phyloP scores from a whole-genome alignment of 371 early-diverging fungal species.

The Mucor lusitanicus region DNA sequence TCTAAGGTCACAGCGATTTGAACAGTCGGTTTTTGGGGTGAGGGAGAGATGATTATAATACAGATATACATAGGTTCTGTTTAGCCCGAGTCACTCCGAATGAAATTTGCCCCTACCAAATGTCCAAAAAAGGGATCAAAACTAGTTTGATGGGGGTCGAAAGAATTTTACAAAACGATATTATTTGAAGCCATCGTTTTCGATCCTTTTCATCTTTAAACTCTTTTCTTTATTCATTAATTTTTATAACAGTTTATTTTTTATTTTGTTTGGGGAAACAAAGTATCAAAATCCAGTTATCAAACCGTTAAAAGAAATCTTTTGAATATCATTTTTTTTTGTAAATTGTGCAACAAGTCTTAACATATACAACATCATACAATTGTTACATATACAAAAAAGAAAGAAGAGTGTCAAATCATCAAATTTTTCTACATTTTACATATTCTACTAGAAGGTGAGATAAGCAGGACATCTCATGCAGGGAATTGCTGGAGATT shows the following conservation, averaged over 20 bases:
- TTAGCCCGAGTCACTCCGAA: constrained; percentile 28
- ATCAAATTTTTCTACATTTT: neutral
- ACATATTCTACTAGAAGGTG: constrained; percentile 3
- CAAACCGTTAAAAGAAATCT: constrained; percentile 4
- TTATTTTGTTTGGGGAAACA: constrained; percentile 25
- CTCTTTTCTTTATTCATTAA: constrained; percentile 5
- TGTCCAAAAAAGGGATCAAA: constrained; percentile 22
- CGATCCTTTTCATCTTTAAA: constrained; percentile 10
- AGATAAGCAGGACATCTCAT: neutral
- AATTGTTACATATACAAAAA: constrained; percentile 15
- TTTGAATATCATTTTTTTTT: constrained; percentile 3
- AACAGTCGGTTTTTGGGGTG: constrained; percentile 24
- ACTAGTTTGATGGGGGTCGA: constrained; percentile 27
- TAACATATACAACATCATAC: constrained; percentile 18
- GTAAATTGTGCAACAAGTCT: constrained; percentile 14
- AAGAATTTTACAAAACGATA: constrained; percentile 4
- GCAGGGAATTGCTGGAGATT: neutral
- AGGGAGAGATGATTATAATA: constrained; percentile 17
- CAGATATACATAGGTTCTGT: constrained; percentile 17
- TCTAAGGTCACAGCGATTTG: neutral
- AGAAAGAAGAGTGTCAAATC: neutral
- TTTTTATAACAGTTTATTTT: constrained; percentile 4
- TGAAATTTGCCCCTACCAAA: constrained; percentile 31
- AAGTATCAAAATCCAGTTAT: constrained; percentile 4
- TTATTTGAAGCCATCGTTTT: constrained; percentile 5